Conservation (phyloP, 306 rosid genomes). For the Cotoneaster glaucophyllus region DNA sequence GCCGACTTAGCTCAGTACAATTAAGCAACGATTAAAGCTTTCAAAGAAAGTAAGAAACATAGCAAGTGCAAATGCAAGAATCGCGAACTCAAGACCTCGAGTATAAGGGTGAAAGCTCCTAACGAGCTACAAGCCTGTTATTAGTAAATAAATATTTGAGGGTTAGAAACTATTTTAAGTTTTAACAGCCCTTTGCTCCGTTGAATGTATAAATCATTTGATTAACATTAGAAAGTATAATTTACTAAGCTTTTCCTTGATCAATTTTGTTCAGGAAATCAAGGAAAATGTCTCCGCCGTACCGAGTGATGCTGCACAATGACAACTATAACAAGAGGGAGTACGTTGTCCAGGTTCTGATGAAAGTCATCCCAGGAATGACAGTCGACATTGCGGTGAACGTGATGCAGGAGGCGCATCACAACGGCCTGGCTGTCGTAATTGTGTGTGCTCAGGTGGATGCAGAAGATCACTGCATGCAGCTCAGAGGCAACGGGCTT, state of each 20-base stretch:
- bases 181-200: background rate
- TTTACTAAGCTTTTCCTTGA: background rate
- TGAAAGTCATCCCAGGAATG: constrained; percentile 97
- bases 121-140: background rate
- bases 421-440: constrained; percentile 76
- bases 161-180: background rate
- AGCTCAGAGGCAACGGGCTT: constrained; percentile 90
- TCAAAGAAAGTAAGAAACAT: background rate
- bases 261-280: constrained; percentile 44
- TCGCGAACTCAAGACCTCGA: background rate
- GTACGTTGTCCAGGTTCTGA: constrained; percentile 88
- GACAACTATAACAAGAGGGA: constrained; percentile 84
- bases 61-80: background rate
- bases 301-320: constrained; percentile 75
- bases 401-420: constrained; percentile 92
- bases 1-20: background rate
- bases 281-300: constrained; percentile 71
- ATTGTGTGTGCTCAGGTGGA: constrained; percentile 80
- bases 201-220: background rate
- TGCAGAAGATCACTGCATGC: constrained; percentile 95
- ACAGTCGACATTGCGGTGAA: constrained; percentile 82
- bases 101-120: background rate
- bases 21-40: background rate
- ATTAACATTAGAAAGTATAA: background rate
- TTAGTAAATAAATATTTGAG: background rate